Evolutionary conservation across 2,329 filamentous ascomycete genomes (phyloP), one percentile per base, ranked within the genome.

Genomic region (Eutypa lata): DNA sequence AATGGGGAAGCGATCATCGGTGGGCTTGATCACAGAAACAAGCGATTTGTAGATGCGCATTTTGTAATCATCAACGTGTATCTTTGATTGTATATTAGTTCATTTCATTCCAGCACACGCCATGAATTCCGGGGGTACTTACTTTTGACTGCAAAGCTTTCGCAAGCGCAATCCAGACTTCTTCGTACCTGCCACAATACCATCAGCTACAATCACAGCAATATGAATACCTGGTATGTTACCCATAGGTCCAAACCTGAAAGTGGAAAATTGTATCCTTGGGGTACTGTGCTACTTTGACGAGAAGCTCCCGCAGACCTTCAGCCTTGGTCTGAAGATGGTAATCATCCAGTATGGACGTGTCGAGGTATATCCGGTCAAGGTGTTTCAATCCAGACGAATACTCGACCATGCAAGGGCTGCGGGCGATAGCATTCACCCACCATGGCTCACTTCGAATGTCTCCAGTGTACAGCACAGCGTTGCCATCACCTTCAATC

Each of bases 341-440:
- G 0, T 77, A 57, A 19, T 78, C 62, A 0, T 74, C 68, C 1
- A 73, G 69, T 51, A 92, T 91, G 0, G 90, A 96, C 0, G 91
- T 96, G 65, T 97, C 93, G 1, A 97, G 81, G 61, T 97, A 97
- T 3, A 97, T 82, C 47, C 82, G 90, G 65, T 96, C 88, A 1
- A 97, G 75, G 0, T 71, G 79, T 62, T 84, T 89, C 22, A 84
- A 67, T 1, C 87, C 84, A 6, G 76, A 73, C 0, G 85, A 80
- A 62, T 93, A 97, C 51, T 91, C 88, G 6, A 95, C 72, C 19
- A 97, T 71, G 18, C 83, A 70, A 0, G 92, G 91, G 57, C 88
- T 87, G 48, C 89, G 81, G 0, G 81, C 75, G 19, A 97, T 73
- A 2, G 83, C 77, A 57, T 89, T 87, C 8, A 97, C 85, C 79